Base-by-base conservation (phyloP, 331 rosid genomes). In the Prunus yedoensis region DNA sequence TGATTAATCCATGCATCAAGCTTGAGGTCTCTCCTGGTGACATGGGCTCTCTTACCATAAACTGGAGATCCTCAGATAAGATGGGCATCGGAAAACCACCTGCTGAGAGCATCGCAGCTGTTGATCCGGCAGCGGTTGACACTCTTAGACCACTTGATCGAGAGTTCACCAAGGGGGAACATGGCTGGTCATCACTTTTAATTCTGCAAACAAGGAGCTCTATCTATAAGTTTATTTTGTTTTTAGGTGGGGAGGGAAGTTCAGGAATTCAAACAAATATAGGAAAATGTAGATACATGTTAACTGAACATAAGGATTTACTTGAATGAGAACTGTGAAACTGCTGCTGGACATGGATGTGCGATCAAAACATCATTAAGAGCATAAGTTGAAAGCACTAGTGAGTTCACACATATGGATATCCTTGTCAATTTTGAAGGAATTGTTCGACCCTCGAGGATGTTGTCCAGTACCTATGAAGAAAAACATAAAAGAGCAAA, bases 91-190 rank as follows among this genome's bases (percentile, higher is more conserved):
- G 84, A 78, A 85, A 86, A 65, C 99, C 99, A 18, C 97, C 96
- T 3, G 97, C 96, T 43, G 99, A 92, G 43, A 53, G 96, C 99
- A 94, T 92, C 49, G 97, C 97, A 64, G 97, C 97, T 1, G 99
- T 90, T 74, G 99, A 89, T 77, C 99, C 97, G 0, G 97, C 92
- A 25, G 97, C 96, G 1, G 99, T 85, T 32, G 97, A 94, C 68
- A 94, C 88, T 80, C 99, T 85, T 38, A 94, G 84, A 76, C 99
- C 97, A 54, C 99, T 92, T 77, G 99, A 94, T 61, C 97, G 90
- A 72, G 87, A 83, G 84, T 87, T 86, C 77, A 89, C 84, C 52
- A 79, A 77, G 16, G 87, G 90, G 8, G 83, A 85, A 85, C 63
- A 59, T 23, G 83, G 74, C 62, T 79, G 88, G 66, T 74, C 82